Evolutionary conservation across 2,329 filamentous ascomycete genomes (phyloP).

Genomic region (Eurotiales sp.): DNA sequence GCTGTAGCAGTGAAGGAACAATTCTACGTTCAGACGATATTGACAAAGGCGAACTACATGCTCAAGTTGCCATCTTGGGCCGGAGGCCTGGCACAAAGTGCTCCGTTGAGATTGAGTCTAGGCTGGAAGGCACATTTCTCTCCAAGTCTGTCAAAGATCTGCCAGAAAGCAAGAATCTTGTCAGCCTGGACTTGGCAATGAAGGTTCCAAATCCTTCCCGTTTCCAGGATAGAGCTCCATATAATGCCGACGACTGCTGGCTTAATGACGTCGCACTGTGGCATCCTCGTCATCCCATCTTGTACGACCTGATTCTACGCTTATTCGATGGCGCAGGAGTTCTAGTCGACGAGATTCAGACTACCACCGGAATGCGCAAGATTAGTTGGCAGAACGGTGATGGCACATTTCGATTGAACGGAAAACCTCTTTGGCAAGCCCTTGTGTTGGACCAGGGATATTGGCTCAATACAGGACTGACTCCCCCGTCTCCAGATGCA

Average conservation of each 20-base stretch:
- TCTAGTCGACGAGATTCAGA: constrained; percentile 54
- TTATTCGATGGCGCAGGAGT: constrained; percentile 35
- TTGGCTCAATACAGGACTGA: constrained; percentile 67
- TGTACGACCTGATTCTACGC: constrained; percentile 60
- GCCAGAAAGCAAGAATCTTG: constrained; percentile 49
- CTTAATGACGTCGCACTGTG: constrained; percentile 56
- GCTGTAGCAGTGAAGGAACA: constrained; percentile 57
- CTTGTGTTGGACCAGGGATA: constrained; percentile 68
- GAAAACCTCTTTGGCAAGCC: constrained; percentile 63
- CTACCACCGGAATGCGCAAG: constrained; percentile 58
- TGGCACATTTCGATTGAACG: constrained; percentile 61
- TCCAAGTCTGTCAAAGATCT: constrained; percentile 44
- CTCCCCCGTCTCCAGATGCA: constrained; percentile 62
- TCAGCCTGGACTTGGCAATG: constrained; percentile 47
- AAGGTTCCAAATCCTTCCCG: constrained; percentile 37
- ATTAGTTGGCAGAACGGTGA: constrained; percentile 58
- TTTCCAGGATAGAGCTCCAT: constrained; percentile 29
- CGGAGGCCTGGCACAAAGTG: constrained; percentile 37
- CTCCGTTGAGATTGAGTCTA: constrained; percentile 53
- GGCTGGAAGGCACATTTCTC: constrained; percentile 48
- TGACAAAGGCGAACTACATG: constrained; percentile 50
- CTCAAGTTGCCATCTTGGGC: constrained; percentile 46
- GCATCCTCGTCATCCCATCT: constrained; percentile 59
- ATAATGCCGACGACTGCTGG: constrained; percentile 49
- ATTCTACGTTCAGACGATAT: constrained; percentile 56